These are phyloP conservation scores for Phytophthora pistaciae DNA, from an alignment of 352 stramenopile genomes.

Conservation along the genomic window DNA sequence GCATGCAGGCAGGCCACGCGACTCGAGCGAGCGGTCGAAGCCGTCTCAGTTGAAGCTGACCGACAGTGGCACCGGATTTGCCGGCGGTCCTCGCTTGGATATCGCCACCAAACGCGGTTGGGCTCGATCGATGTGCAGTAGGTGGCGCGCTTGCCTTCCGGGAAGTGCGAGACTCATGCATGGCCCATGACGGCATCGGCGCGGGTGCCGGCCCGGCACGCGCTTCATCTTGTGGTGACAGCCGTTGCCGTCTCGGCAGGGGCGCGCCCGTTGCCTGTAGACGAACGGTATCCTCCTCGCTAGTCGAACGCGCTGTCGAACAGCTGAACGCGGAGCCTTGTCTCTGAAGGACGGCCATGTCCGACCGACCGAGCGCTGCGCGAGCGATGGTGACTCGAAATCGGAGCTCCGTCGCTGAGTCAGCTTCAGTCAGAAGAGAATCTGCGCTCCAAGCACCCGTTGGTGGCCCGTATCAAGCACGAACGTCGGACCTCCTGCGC, in stretches of 20 bases:
- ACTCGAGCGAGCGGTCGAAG: constrained; percentile 8
- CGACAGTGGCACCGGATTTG: constrained; percentile 20
- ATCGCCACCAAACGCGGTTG: background rate
- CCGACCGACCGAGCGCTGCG: constrained; percentile 13
- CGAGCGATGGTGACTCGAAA: constrained; percentile 23
- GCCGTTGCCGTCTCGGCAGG: background rate
- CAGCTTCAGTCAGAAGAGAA: constrained; percentile 28
- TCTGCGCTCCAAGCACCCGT: constrained; percentile 34
- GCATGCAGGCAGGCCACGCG: background rate
- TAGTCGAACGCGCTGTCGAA: constrained; percentile 30
- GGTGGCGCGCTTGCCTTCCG: background rate
- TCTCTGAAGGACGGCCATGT: constrained; percentile 21
- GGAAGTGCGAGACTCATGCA: background rate
- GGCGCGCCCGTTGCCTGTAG: constrained; percentile 6
- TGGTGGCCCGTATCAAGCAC: constrained; percentile 25
- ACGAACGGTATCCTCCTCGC: constrained; percentile 18
- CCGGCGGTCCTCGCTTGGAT: constrained; percentile 6
- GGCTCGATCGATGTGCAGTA: background rate
- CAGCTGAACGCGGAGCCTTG: constrained; percentile 12
- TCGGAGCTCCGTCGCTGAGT: constrained; percentile 15
- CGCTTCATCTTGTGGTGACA: background rate
- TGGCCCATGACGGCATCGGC: background rate
- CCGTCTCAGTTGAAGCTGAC: constrained; percentile 30
- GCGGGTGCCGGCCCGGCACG: background rate
- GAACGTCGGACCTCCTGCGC: background rate